These are phyloP conservation scores for Fennellomyces sp. DNA, from an alignment of 371 early-diverging fungal species.

Conservation along the genomic window DNA sequence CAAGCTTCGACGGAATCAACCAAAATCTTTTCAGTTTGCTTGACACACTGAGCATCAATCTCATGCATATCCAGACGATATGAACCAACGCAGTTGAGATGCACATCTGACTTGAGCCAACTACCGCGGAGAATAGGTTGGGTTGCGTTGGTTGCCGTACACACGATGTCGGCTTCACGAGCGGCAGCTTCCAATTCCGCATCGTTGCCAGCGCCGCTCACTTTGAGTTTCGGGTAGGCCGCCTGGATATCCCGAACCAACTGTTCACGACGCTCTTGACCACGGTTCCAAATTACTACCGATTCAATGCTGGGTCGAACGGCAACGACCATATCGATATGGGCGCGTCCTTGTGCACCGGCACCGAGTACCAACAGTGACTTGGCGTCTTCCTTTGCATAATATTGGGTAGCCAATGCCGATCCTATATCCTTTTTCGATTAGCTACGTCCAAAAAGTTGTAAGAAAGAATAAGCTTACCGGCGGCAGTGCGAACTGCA, in stretches of 20 bases:
- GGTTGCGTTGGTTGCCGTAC: constrained; percentile 61
- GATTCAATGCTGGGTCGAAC: constrained; percentile 41
- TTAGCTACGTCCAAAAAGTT: not conserved
- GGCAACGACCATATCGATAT: constrained; percentile 59
- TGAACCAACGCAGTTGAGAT: constrained; percentile 66
- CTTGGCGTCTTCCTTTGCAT: constrained; percentile 32
- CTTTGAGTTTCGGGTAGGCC: constrained; percentile 27
- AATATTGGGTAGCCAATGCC: constrained; percentile 56
- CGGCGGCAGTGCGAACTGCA: constrained; percentile 65
- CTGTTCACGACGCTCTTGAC: constrained; percentile 39
- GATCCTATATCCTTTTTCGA: constrained; percentile 37
- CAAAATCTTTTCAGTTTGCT: constrained; percentile 36
- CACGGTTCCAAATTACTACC: constrained; percentile 58
- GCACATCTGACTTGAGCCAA: constrained; percentile 55
- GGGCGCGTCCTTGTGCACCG: constrained; percentile 62
- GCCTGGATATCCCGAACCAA: constrained; percentile 36
- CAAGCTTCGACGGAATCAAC: constrained; percentile 59
- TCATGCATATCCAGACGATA: constrained; percentile 66
- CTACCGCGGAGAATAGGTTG: constrained; percentile 52
- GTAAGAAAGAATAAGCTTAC: constrained; percentile 15
- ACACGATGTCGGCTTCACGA: constrained; percentile 56
- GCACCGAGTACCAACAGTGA: constrained; percentile 62
- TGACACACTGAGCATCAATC: constrained; percentile 52
- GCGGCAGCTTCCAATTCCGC: constrained; percentile 44
- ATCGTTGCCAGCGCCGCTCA: constrained; percentile 30